Evolutionary conservation across 129 eudicot genomes (phyloP).

Genomic region (Silybum marianum): DNA sequence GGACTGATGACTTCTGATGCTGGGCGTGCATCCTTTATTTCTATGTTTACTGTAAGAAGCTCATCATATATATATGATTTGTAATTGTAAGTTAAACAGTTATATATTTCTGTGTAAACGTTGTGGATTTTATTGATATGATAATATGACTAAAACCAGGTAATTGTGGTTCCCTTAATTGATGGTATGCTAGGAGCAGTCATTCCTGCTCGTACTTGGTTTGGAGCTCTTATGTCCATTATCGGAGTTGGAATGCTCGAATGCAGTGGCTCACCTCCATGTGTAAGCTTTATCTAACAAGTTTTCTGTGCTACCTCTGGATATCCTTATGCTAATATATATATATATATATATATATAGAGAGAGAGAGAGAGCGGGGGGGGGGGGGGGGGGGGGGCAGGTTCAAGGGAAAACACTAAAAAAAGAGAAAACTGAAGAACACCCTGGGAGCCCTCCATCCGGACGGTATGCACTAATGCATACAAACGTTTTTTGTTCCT

Average conservation of each 20-base stretch:
- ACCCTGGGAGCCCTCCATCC: no score
- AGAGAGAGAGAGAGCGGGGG: no score
- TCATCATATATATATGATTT: neutral
- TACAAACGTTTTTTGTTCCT: no score
- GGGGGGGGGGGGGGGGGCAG: no score
- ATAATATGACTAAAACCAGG: slow-evolving; percentile 47
- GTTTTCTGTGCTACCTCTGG: neutral
- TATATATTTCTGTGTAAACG: neutral
- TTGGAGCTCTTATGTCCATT: slow-evolving; percentile 84
- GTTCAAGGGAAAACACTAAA: no score
- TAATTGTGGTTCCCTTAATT: slow-evolving; percentile 85
- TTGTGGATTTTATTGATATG: slow-evolving; percentile 12
- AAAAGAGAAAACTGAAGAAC: no score
- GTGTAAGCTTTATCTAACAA: slow-evolving; percentile 31
- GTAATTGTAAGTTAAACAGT: neutral
- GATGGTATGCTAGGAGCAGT: slow-evolving; percentile 84
- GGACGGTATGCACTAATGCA: no score
- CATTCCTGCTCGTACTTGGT: slow-evolving; percentile 80
- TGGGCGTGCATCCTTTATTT: slow-evolving; percentile 83
- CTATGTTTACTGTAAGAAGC: slow-evolving; percentile 84
- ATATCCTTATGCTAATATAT: no score
- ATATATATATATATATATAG: no score
- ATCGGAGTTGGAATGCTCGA: slow-evolving; percentile 83
- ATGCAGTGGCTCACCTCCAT: slow-evolving; percentile 94
- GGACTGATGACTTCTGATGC: slow-evolving; percentile 90